Base-by-base conservation (phyloP, 805 yeast species). In the Zygotorulaspora danielsina region DNA sequence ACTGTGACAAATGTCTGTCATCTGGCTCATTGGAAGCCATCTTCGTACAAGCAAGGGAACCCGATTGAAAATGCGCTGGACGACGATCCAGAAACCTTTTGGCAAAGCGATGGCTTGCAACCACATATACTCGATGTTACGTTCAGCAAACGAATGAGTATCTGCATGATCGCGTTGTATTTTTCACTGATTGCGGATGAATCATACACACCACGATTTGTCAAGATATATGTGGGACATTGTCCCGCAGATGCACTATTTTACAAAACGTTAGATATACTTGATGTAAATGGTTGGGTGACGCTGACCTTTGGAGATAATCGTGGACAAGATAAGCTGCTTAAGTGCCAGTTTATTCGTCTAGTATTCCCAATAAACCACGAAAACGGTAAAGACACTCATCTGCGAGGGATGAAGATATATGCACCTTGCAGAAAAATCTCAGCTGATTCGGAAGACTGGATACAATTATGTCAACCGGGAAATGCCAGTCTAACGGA, bases 321-420 rank as follows among this genome's bases (percentile, higher is more conserved):
- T 19, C 49, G 55, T 34, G 39, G 40, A 11, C 32, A 34, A 10
- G 63, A 57, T 27, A 32, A 38, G 9, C 39, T 53, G 1, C 39
- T 62, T 22, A 55, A 53, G 26, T 55, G 64, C 32, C 61, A 59
- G 25, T 60, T 51, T 34, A 24, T 62, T 10, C 52, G 55, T 19
- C 35, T 63, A 12, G 48, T 44, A 8, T 58, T 63, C 34, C 63
- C 63, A 7, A 39, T 51, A 1, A 93, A 94, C 53, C 96, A 87
- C 53, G 97, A 89, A 56, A 88, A 86, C 55, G 99, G 99, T 32
- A 93, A 90, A 55, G 99, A 93, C 59, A 81, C 96, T 1, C 97
- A 88, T 59, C 67, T 93, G 8, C 64, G 98, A 33, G 82, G 88
- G 0, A 69, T 89, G 12, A 76, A 78, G 16, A 19, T 59, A 8